These are phyloP conservation scores for Fusarium euwallaceae DNA, from an alignment of 2,329 filamentous ascomycete genomes.

Conservation along the genomic window DNA sequence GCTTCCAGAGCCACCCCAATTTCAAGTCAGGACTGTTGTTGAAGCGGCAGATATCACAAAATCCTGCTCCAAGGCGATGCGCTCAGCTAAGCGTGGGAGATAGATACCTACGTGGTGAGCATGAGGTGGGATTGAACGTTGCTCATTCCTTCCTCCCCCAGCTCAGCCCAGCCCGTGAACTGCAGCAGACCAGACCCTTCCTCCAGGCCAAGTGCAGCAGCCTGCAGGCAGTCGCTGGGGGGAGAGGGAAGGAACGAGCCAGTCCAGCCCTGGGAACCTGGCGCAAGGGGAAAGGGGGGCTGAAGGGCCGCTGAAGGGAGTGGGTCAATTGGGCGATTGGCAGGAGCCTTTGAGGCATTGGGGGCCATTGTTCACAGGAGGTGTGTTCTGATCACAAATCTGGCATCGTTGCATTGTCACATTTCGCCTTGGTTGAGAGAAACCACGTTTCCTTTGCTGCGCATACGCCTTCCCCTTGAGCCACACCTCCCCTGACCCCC, in stretches of 20 bases:
- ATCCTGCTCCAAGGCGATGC: slow-evolving; percentile 5
- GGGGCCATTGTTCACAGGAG: slow-evolving; percentile 12
- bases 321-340: slow-evolving; percentile 21
- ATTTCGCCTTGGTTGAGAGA: slow-evolving; percentile 27
- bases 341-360: slow-evolving; percentile 23
- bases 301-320: slow-evolving; percentile 14
- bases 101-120: neutral
- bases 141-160: neutral
- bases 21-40: neutral
- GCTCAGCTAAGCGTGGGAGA: slow-evolving; percentile 5
- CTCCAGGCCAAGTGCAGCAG: slow-evolving; percentile 31
- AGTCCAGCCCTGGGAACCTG: slow-evolving; percentile 33
- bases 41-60: neutral
- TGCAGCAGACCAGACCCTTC: slow-evolving; percentile 33
- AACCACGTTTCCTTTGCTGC: slow-evolving; percentile 31
- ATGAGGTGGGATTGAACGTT: slow-evolving; percentile 8
- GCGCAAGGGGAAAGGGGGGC: slow-evolving; percentile 40
- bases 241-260: slow-evolving; percentile 23
- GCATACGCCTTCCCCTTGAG: neutral
- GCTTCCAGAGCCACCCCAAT: slow-evolving; percentile 6
- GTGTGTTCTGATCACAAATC: slow-evolving; percentile 15
- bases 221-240: slow-evolving; percentile 34
- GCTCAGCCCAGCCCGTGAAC: slow-evolving; percentile 18
- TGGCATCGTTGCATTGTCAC: slow-evolving; percentile 29
- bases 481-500: slow-evolving; percentile 18